Conservation (phyloP, 371 early-diverging fungal species). For the Apophysomyces variabilis region DNA sequence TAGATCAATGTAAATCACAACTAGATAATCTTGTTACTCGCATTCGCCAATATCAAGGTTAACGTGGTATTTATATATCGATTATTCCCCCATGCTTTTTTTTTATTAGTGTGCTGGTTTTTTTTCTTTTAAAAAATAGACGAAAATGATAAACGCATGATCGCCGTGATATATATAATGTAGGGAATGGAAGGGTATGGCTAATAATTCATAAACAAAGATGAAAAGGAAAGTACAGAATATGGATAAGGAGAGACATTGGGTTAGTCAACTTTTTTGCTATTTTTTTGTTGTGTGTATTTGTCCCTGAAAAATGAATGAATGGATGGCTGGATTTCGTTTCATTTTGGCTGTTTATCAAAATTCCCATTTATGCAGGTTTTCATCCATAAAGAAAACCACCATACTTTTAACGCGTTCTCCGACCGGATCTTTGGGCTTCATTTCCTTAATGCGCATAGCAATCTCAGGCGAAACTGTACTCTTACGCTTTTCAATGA, state of each 20-base stretch:
- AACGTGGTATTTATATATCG: background rate
- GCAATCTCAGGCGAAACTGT: conserved; percentile 31
- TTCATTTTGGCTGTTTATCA: conserved; percentile 10
- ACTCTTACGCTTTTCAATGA: background rate
- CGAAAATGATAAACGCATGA: background rate
- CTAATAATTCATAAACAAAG: background rate
- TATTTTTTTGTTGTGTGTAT: too few species aligned
- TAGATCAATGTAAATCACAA: conserved; percentile 13
- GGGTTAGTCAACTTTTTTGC: background rate
- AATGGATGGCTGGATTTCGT: background rate
- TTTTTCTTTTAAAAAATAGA: background rate
- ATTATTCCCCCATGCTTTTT: conserved; percentile 10
- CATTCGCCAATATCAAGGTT: conserved; percentile 12
- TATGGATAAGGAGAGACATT: conserved; percentile 1
- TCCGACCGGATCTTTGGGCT: conserved; percentile 42
- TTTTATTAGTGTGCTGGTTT: conserved; percentile 6
- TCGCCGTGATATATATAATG: background rate
- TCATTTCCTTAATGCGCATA: conserved; percentile 40
- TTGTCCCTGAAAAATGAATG: conserved; percentile 3
- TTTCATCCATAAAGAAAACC: conserved; percentile 51
- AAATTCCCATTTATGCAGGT: conserved; percentile 51
- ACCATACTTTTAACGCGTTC: conserved; percentile 49
- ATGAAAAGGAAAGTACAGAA: background rate
- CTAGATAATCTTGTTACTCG: conserved; percentile 15
- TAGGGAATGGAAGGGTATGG: conserved; percentile 6